Evolutionary conservation across 805 yeast species (phyloP).

Genomic region (Komagataella phaffii): DNA sequence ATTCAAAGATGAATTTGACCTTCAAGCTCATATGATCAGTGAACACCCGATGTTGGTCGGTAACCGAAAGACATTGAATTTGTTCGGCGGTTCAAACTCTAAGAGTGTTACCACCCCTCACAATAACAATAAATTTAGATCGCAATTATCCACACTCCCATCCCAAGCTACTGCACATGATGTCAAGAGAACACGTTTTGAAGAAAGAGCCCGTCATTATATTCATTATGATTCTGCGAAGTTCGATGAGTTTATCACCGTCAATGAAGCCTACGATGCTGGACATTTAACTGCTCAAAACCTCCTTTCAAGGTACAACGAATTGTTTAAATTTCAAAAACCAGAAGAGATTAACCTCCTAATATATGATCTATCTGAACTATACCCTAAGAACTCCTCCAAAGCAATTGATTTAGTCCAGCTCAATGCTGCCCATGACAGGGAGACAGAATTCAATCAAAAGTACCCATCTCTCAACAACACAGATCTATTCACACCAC

Average conservation of each 20-base stretch:
- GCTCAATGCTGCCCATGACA: conserved; percentile 13
- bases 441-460: conserved; percentile 15
- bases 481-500: conserved; percentile 3
- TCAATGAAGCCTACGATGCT: conserved; percentile 34
- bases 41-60: conserved; percentile 60
- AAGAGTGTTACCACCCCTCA: conserved; percentile 3
- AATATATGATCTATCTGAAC: conserved; percentile 45
- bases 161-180: conserved; percentile 12
- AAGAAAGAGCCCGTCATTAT: conserved; percentile 78
- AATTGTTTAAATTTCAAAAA: conserved; percentile 26
- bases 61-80: conserved; percentile 19
- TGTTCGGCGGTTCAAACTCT: conserved; percentile 20
- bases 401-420: conserved; percentile 25
- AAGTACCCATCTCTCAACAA: conserved; percentile 38
- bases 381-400: conserved; percentile 32
- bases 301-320: conserved; percentile 29
- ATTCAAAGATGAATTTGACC: conserved; percentile 72
- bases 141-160: conserved; percentile 50
- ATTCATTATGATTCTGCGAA: conserved; percentile 36
- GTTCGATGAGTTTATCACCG: conserved; percentile 31
- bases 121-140: conserved; percentile 25
- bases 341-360: conserved; percentile 43
- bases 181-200: conserved; percentile 47
- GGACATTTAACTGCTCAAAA: conserved; percentile 33
- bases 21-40: conserved; percentile 76